Base-by-base conservation (phyloP, 495 filamentous ascomycete species). In the Astrothelium macrocarpum region DNA sequence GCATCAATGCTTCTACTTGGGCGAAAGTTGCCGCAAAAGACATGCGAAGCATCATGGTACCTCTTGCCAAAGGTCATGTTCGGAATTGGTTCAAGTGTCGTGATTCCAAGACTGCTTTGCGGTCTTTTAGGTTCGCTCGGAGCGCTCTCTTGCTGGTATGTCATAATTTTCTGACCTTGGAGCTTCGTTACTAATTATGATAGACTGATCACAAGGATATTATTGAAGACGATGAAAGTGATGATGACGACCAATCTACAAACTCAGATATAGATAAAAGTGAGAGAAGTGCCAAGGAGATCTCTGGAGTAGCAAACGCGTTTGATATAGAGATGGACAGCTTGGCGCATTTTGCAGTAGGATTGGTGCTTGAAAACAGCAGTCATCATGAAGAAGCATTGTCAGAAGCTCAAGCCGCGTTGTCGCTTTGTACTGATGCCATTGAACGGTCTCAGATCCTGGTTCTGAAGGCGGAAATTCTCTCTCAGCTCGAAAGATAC, bases 301-400 rank as follows among this genome's bases (percentile, higher is more conserved):
- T 49, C 3, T 20, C n/a, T 9, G 43, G 43, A 49, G n/a, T 49
- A 49, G 43, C 43, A 18, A 49, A 49, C 3, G 43, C n/a, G n/a
- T 49, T 49, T 20, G n/a, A 49, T 49, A 49, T 49, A 18, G 43
- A 49, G n/a, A 49, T 49, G 43, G 43, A 49, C 43, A 20, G n/a
- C 43, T 18, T 49, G 18, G 43, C 43, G n/a, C 43, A 49, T 49
- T 49, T 49, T 20, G 43, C 43, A 18, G 43, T 49, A 20, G 43
- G 43, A 49, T 18, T 14, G 43, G 11, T 49, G 43, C 43, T 49
- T 20, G 43, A 49, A 49, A 14, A 49, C 43, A 49, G 43, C 43
- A 20, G 43, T 49, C 43, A 49, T 20, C 43, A 49, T 49, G 43
- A 49, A 49, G 9, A 49, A 49, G 43, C 43, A 20, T 49, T 49